A percentile compares a stretch with the other conserved stretches of the same genome.
These are phyloP conservation scores for Elsinoe fawcettii DNA, from an alignment of 2,329 filamentous ascomycete species.

Conservation along the genomic window DNA sequence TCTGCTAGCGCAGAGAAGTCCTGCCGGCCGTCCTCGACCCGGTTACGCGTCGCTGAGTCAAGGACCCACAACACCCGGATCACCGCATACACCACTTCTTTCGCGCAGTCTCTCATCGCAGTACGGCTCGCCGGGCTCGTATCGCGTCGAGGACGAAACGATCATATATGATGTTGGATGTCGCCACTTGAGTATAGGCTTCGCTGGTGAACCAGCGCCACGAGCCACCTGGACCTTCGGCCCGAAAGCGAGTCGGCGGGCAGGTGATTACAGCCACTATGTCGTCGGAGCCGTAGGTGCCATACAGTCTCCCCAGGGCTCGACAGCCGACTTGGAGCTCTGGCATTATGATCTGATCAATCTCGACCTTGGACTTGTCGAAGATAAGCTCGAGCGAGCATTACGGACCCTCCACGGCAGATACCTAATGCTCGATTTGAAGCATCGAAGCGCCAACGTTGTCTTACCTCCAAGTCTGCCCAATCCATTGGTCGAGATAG, in stretches of 20 bases:
- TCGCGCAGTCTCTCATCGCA: constrained; percentile 52
- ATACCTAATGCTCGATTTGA: constrained; percentile 62
- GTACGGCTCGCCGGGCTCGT: constrained; percentile 51
- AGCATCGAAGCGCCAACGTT: constrained; percentile 59
- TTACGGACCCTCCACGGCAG: constrained; percentile 76
- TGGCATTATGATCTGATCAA: constrained; percentile 69
- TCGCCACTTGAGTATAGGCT: constrained; percentile 70
- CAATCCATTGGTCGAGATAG: constrained; percentile 65
- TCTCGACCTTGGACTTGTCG: constrained; percentile 68
- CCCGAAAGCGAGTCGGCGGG: constrained; percentile 66
- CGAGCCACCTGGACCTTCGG: constrained; percentile 64
- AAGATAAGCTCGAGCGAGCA: constrained; percentile 78
- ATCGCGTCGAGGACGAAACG: constrained; percentile 63
- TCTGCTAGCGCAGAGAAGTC: constrained; percentile 15
- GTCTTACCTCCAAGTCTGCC: constrained; percentile 72
- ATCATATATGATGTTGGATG: constrained; percentile 77
- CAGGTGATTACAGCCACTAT: constrained; percentile 74
- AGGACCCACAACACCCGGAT: constrained; percentile 48
- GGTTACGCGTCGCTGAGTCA: constrained; percentile 24
- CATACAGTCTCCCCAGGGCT: constrained; percentile 45
- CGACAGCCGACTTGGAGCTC: constrained; percentile 61
- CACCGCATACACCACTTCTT: constrained; percentile 50
- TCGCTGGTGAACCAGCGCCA: constrained; percentile 73
- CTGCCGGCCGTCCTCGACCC: constrained; percentile 14
- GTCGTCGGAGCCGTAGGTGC: constrained; percentile 45